phyloP scores from a whole-genome alignment of 257 asterid genomes.

The Echites panduratus region DNA sequence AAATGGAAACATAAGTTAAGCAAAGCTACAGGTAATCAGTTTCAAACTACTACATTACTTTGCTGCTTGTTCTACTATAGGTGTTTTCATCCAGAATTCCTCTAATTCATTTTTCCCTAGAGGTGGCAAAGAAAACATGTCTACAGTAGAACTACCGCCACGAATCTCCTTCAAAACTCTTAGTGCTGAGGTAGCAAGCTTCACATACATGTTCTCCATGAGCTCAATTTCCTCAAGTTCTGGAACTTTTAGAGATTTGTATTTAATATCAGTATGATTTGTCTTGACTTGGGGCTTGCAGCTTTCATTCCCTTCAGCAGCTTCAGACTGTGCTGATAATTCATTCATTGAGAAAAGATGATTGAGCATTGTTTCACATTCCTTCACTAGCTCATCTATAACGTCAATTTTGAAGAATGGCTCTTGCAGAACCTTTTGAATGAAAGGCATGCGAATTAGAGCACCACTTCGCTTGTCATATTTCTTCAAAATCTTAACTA shows the following conservation, averaged over 20 bases:
- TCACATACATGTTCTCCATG: constrained; percentile 59
- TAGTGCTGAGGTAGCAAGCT: constrained; percentile 54
- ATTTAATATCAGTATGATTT: constrained; percentile 15
- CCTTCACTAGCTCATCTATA: constrained; percentile 49
- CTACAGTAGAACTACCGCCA: constrained; percentile 59
- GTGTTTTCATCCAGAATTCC: constrained; percentile 30
- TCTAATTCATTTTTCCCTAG: constrained; percentile 30
- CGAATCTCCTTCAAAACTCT: constrained; percentile 54
- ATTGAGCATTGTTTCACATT: constrained; percentile 55
- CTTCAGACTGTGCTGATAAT: constrained; percentile 33
- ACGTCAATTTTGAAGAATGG: constrained; percentile 60
- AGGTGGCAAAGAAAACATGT: constrained; percentile 69
- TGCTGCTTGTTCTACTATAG: constrained; percentile 30
- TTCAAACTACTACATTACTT: constrained; percentile 17
- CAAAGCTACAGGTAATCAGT: neutral
- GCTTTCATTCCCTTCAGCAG: constrained; percentile 23
- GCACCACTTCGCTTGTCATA: constrained; percentile 69
- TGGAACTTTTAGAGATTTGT: constrained; percentile 35
- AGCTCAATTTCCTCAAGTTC: constrained; percentile 47
- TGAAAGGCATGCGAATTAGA: constrained; percentile 55
- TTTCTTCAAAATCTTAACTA: constrained; percentile 74
- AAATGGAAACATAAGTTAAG: neutral
- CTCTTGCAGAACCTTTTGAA: constrained; percentile 54
- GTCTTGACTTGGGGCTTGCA: constrained; percentile 14
- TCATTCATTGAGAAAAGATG: constrained; percentile 46